Base-by-base conservation (phyloP, 768 basidiomycete genomes). In the Suillus variegatus region DNA sequence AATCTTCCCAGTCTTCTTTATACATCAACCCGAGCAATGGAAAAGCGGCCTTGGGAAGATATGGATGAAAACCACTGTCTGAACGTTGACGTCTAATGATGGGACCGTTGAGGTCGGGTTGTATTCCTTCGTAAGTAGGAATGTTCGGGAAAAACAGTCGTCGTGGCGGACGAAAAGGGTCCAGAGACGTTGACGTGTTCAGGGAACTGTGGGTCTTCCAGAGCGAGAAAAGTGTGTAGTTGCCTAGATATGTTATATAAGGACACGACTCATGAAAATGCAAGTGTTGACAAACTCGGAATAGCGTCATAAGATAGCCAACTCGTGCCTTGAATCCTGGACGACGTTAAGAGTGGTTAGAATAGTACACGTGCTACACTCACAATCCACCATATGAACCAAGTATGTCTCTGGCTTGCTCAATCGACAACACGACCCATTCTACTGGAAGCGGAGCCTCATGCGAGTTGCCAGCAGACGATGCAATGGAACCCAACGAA, bases 1-100 rank as follows among this genome's bases (percentile, higher is more conserved):
- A 88, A 76, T 96, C 94, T 56, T 84, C 81, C 86, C 93, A 94
- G 71, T 95, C 94, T 65, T 88, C 85, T 20, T 79, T 65, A 74
- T 88, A 94, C 79, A 91, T 84, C 61, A 89, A 76, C 2, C 82
- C 85, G 67, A 91, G 82, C 18, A 82, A 84, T 0, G 93, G 91
- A 71, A 92, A 91, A n/a, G 89, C 88, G 0, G 87, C 84, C 71
- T 92, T 91, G 60, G 83, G 77, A n/a, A 89, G 78, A 69, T 85
- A 85, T 0, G 90, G 90, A 76, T 94, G 92, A 68, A 93, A 85
- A 6, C 89, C 89, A 32, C 83, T 85, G 65, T 86, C 82, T 2
- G 82, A 82, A 18, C 88, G 85, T 6, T 75, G 76, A 28, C 76
- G 72, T 66, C 72, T 71, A 56, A 84, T 66, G 35, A 75, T 69